Evolutionary conservation across 1,139 yeast species (phyloP), one percentile per base, ranked within the genome.

Genomic region (Blastobotrys illinoisensis): DNA sequence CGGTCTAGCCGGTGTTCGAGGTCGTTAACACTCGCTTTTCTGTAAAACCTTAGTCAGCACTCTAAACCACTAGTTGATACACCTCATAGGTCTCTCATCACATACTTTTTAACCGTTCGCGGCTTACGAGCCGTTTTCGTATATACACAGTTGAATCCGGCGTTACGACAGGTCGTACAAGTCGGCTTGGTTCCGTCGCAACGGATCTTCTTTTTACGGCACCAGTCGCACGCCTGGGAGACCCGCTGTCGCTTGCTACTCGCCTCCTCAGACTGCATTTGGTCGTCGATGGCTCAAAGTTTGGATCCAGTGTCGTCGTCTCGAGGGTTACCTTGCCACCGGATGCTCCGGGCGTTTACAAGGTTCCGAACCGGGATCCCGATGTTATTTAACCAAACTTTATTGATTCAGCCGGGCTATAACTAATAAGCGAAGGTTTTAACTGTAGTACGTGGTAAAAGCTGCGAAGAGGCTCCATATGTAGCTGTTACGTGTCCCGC

Each of bases 161-260:
- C 71, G 56, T 79, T 81, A 3, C 68, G 51, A 65, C 96, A 88
- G 59, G 80, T 76, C 0, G 79, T 69, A 63, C 96, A 88, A 0
- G 66, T 58, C 0, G 96, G 96, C 59, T 82, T 81, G 24, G 54
- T 63, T 61, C 88, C 95, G 63, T 85, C 86, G 65, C 96, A 88
- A 64, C 86, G 86, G 51, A 85, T 80, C 67, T 87, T 87, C 54
- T 82, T 73, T 56, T 78, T 73, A 62, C 87, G 83, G 67, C 96
- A 88, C 48, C 78, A 74, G 59, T 82, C 86, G 64, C 96, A 88
- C 0, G 75, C 75, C 26, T 67, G 65, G 5, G 71, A 65, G 7
- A 71, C 68, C n/a, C 74, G 62, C 52, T 67, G 67, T n/a, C 73
- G 65, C 50, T 70, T 69, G 18, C 52, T 36, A 3, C 16, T n/a